phyloP scores from a whole-genome alignment of 176 grass and related monocot species.

The Chloris gayana region DNA sequence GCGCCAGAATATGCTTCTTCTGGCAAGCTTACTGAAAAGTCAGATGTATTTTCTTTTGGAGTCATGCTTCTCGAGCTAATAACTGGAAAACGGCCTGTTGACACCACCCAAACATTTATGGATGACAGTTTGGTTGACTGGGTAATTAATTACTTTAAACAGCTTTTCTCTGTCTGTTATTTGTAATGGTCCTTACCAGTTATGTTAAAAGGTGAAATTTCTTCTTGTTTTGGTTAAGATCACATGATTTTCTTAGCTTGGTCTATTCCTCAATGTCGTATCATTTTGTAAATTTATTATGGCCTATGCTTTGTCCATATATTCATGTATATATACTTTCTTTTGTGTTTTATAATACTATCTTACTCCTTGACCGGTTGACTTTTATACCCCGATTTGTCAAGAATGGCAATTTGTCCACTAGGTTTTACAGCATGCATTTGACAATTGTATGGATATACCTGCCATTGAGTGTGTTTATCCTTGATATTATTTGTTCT shows the following conservation, averaged over 20 bases:
- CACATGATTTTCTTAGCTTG: not conserved
- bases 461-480: no score
- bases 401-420: no score
- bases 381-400: no score
- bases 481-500: not conserved
- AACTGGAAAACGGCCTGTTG: slow-evolving; percentile 82
- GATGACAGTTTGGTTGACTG: slow-evolving; percentile 98
- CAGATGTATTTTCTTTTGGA: slow-evolving; percentile 95
- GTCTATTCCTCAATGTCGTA: not conserved
- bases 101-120: slow-evolving; percentile 76
- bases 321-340: not conserved
- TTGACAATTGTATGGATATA: not conserved
- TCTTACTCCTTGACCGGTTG: no score
- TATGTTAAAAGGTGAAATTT: not conserved
- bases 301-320: not conserved
- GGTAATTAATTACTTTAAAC: slow-evolving; percentile 65
- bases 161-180: slow-evolving; percentile 34
- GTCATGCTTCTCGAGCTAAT: slow-evolving; percentile 99
- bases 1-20: slow-evolving; percentile 98
- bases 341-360: slow-evolving; percentile 5
- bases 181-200: not conserved
- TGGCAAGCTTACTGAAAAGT: slow-evolving; percentile 95
- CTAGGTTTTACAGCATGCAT: no score
- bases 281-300: not conserved
- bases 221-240: not conserved